Evolutionary conservation across 2,329 filamentous ascomycete genomes (phyloP).

Genomic region (Phyllachora maydis): DNA sequence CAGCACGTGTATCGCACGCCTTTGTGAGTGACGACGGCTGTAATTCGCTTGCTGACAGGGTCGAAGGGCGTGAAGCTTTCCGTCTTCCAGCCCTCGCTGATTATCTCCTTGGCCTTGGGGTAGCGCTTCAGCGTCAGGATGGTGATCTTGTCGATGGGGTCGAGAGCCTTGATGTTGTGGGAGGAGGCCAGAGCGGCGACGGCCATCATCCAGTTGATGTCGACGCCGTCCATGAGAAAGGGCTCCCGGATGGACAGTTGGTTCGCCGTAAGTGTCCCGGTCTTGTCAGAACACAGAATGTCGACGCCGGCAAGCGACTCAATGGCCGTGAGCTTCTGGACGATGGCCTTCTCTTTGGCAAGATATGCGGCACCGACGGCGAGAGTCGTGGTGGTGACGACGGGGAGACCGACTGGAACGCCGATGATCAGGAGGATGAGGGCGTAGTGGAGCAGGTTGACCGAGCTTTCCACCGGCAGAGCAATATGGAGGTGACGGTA

Average conservation of each 20-base stretch:
- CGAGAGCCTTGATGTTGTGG: conserved; percentile 60
- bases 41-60: conserved; percentile 64
- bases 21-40: conserved; percentile 45
- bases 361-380: conserved; percentile 61
- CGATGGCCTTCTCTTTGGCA: conserved; percentile 58
- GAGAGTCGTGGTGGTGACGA: conserved; percentile 59
- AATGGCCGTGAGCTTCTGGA: conserved; percentile 62
- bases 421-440: conserved; percentile 56
- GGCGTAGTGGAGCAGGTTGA: conserved; percentile 47
- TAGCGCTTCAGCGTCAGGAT: conserved; percentile 58
- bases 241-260: conserved; percentile 60
- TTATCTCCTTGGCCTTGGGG: conserved; percentile 58
- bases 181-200: conserved; percentile 58
- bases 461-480: conserved; percentile 31
- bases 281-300: conserved; percentile 67
- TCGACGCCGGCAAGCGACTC: conserved; percentile 60
- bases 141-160: conserved; percentile 64
- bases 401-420: conserved; percentile 62
- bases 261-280: conserved; percentile 55
- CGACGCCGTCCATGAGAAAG: conserved; percentile 55
- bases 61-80: conserved; percentile 64
- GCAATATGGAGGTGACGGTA: conserved; percentile 48
- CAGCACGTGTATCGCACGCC: conserved; percentile 52
- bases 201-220: conserved; percentile 74
- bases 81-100: conserved; percentile 54